Base-by-base conservation (phyloP, 2,329 filamentous ascomycete genomes). In the Phaeosphaeriaceae sp. region DNA sequence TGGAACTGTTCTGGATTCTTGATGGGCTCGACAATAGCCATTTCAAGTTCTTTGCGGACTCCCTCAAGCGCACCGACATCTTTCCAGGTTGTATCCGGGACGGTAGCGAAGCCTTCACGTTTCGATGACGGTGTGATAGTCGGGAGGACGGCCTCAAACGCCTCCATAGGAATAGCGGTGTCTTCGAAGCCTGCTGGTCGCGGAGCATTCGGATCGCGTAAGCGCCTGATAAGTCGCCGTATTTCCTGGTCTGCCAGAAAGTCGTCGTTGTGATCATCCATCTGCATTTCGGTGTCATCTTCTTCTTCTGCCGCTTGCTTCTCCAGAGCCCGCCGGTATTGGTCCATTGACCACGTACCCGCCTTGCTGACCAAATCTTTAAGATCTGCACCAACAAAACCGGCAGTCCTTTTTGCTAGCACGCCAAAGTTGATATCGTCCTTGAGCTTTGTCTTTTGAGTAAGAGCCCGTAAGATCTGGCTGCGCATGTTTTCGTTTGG, bases 41-140 rank as follows among this genome's bases (percentile, higher is more conserved):
- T 88, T 67, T 91, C 84, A 6, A 99, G 88, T 73, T 95, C 89
- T 57, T 92, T 86, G 40, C 94, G 91, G 4, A 96, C 88, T n/a
- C 83, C 83, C 46, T 86, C 81, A 15, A 99, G 85, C 7, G 94
- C 94, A 58, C 95, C 95, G 52, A 99, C 93, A 71, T 98, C 91
- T 47, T 88, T 84, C 92, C 95, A 99, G 0, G 92, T 97, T 5
- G 95, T 94, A 73, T 93, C 89, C 7, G 95, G 95, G 46, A 98
- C 92, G 0, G 92, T 95, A 13, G 92, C 93, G 77, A 99, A 99
- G 48, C 95, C 95, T 79, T 99, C 94, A 50, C 93, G 89, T 76
- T 94, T 93, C 6, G 91, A 91, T 1, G 92, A 94, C 24, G 93
- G 88, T 73, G 92, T 86, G 61, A 97, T 86, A 57, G 86, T 86